Evolutionary conservation across 208 protist species (phyloP).

Genomic region (Wallacemonas sp.): DNA sequence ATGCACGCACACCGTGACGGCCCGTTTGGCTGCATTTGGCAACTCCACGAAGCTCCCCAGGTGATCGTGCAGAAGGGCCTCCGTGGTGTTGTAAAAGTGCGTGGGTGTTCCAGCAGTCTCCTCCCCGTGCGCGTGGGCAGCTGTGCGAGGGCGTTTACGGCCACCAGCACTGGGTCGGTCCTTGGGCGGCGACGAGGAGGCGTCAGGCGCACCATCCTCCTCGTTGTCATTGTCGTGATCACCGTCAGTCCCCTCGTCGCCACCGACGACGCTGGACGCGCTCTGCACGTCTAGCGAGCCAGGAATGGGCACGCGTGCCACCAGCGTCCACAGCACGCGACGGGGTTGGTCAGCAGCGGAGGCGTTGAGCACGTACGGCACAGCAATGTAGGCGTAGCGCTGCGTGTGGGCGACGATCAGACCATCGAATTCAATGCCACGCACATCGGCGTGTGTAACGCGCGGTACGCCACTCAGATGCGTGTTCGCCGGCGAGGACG

Average conservation of each 20-base stretch:
- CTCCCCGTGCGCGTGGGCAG: too few species aligned
- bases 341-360: constrained; percentile 1
- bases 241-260: neutral
- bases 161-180: too few species aligned
- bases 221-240: neutral
- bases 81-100: constrained; percentile 17
- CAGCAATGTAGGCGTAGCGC: constrained; percentile 75
- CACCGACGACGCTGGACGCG: neutral
- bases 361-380: constrained; percentile 34
- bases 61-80: constrained; percentile 22
- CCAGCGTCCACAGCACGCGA: constrained; percentile 14
- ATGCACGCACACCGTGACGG: constrained; percentile 60
- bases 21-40: constrained; percentile 10
- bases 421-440: constrained; percentile 70
- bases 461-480: neutral
- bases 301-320: constrained; percentile 40
- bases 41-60: constrained; percentile 16
- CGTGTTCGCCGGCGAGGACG: neutral
- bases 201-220: constrained; percentile 4
- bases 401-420: constrained; percentile 48
- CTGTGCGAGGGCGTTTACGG: too few species aligned
- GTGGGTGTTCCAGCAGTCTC: neutral
- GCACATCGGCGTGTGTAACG: constrained; percentile 68
- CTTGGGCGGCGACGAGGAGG: too few species aligned
- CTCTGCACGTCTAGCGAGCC: neutral